These are phyloP conservation scores for Rhinocladiella similis DNA, from an alignment of 2,329 filamentous ascomycete species.

Conservation along the genomic window DNA sequence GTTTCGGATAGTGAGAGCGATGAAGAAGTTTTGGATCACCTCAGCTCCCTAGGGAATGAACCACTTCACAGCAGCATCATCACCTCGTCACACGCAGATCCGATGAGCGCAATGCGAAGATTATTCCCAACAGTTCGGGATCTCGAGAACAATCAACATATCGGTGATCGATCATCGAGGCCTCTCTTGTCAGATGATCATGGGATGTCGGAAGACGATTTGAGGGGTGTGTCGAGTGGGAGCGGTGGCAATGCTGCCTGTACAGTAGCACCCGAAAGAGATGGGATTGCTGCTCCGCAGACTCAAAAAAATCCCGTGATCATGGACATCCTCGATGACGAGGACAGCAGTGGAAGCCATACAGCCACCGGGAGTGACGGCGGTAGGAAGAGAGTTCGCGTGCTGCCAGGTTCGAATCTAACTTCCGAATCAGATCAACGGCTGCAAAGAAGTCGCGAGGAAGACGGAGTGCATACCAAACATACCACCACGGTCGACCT, in stretches of 20 bases:
- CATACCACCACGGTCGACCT: slow-evolving; percentile 11
- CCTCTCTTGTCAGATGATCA: too few species aligned
- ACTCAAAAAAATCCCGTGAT: not conserved
- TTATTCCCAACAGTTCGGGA: not conserved
- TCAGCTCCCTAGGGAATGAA: not conserved
- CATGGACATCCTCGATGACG: not conserved
- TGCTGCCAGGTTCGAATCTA: too few species aligned
- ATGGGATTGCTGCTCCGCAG: not conserved
- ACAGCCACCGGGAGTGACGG: slow-evolving; percentile 2
- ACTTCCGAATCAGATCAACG: too few species aligned
- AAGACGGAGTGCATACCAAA: not conserved
- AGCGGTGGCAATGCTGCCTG: too few species aligned
- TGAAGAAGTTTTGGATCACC: not conserved
- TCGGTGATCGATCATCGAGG: too few species aligned
- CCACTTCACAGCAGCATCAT: not conserved
- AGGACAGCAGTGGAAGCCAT: not conserved
- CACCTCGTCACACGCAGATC: not conserved
- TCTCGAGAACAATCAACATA: not conserved
- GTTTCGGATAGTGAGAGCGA: slow-evolving; percentile 4
- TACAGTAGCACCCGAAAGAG: not conserved
- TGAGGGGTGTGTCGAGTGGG: too few species aligned
- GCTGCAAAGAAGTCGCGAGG: not conserved
- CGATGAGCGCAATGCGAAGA: not conserved
- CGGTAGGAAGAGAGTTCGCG: not conserved
- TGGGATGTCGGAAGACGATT: too few species aligned